These are phyloP conservation scores for Penicillium bialowiezense DNA, from an alignment of 495 filamentous ascomycete genomes.

Conservation along the genomic window DNA sequence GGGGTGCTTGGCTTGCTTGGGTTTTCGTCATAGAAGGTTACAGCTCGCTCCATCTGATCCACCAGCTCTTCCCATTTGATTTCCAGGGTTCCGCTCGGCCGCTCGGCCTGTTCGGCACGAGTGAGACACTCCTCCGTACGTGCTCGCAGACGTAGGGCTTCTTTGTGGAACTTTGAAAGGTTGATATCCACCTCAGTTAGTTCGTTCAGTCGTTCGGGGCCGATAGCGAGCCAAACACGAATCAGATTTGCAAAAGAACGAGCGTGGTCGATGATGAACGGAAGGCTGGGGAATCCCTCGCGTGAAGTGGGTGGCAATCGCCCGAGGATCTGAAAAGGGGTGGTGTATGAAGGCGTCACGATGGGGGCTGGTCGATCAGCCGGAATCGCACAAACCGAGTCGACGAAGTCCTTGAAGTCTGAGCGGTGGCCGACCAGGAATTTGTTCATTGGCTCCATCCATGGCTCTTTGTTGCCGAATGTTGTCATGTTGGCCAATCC, in stretches of 20 bases:
- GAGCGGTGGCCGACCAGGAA: constrained; percentile 47
- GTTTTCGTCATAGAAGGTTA: constrained; percentile 43
- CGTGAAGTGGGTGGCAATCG: constrained; percentile 76
- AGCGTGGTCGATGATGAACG: constrained; percentile 89
- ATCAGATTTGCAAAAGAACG: constrained; percentile 86
- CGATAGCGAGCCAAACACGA: constrained; percentile 76
- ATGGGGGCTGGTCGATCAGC: constrained; percentile 59
- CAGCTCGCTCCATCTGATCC: constrained; percentile 60
- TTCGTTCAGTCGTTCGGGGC: constrained; percentile 33
- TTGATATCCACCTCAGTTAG: constrained; percentile 38
- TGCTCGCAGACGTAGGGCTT: constrained; percentile 68
- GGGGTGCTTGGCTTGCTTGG: constrained; percentile 40
- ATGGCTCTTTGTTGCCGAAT: constrained; percentile 92
- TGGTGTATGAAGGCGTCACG: constrained; percentile 85
- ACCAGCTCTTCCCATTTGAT: constrained; percentile 72
- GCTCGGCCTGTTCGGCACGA: constrained; percentile 69
- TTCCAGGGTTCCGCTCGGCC: constrained; percentile 56
- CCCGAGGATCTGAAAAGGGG: constrained; percentile 85
- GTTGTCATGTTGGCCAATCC: constrained; percentile 89
- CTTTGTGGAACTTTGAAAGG: constrained; percentile 64
- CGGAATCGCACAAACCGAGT: constrained; percentile 79
- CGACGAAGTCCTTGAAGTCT: constrained; percentile 84
- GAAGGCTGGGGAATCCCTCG: constrained; percentile 92
- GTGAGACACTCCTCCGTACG: constrained; percentile 71
- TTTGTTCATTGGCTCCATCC: constrained; percentile 99